Base-by-base conservation (phyloP, 2,329 filamentous ascomycete species). In the Claviceps africana region DNA sequence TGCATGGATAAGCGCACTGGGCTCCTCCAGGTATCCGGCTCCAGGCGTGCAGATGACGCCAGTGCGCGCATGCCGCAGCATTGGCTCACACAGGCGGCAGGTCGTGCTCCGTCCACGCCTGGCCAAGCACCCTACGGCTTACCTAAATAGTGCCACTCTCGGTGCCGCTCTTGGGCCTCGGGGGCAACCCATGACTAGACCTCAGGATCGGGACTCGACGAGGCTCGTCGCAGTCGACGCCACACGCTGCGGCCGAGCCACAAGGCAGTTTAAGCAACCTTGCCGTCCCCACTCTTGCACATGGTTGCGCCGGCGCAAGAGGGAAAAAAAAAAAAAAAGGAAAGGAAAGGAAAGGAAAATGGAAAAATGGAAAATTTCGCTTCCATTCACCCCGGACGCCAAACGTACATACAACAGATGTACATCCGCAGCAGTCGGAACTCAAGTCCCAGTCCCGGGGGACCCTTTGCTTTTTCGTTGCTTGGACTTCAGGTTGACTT, bases 201-300 rank as follows among this genome's bases (percentile, higher is more conserved):
- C 15, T 5, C 35, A 3, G n/a, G 33, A 35, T 25, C 25, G 11
- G 13, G 37, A 13, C 37, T 40, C 17, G 39, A 42, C n/a, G 19
- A 37, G 39, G 37, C 22, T 40, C 35, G 21, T 31, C 6, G 48
- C 22, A 39, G 28, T 21, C 48, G 33, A 21, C 35, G 39, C 37
- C 25, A 21, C 37, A 50, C 21, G 35, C 37, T 35, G 21, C 11
- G 1, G 25, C 28, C 19, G 49, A n/a, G 51, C 47, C 39, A 30
- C 50, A 51, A 49, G 28, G 47, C 43, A 52, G 46, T 46, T 46
- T 57, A 54, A 55, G 56, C 55, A 59, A 59, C 56, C 53, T 57
- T 50, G 54, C 11, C 56, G 56, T 53, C 61, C 55, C 60, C 60
- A 59, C 59, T 58, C 60, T 59, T 55, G 58, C 58, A 57, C 59